These are phyloP conservation scores for Psilocybe subaeruginosa DNA, from an alignment of 768 basidiomycete species.

Conservation along the genomic window DNA sequence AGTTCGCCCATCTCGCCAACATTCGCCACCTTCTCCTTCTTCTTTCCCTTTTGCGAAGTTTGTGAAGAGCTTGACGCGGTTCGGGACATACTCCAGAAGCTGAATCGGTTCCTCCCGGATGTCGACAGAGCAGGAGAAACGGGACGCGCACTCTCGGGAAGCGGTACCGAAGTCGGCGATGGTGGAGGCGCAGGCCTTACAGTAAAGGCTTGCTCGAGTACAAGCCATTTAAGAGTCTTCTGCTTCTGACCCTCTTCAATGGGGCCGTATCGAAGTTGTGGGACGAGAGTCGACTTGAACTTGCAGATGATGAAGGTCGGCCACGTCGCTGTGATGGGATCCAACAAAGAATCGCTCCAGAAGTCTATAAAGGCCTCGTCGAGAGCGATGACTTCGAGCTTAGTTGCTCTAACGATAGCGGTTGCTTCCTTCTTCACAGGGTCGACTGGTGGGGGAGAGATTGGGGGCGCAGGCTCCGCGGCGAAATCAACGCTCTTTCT, in stretches of 20 bases:
- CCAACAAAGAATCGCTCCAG: conserved; percentile 75
- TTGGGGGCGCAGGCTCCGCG: conserved; percentile 1
- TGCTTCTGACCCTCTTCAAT: conserved; percentile 27
- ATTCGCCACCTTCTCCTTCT: conserved; percentile 38
- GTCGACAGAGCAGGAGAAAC: conserved; percentile 44
- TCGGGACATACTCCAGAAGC: conserved; percentile 53
- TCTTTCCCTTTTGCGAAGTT: conserved; percentile 36
- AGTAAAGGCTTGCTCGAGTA: conserved; percentile 66
- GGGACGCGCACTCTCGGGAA: conserved; percentile 30
- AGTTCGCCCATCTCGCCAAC: conserved; percentile 78
- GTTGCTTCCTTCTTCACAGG: conserved; percentile 22
- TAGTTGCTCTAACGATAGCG: conserved; percentile 40
- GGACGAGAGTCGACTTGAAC: conserved; percentile 45
- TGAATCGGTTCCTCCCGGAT: conserved; percentile 61
- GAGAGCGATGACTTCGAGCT: conserved; percentile 54
- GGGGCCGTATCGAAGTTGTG: conserved; percentile 26
- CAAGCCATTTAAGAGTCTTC: conserved; percentile 60
- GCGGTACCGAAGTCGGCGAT: neutral
- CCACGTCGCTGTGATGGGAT: conserved; percentile 67
- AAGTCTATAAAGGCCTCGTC: conserved; percentile 87
- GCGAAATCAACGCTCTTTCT: conserved; percentile 29
- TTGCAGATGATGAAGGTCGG: conserved; percentile 74
- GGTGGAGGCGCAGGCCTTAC: conserved; percentile 30
- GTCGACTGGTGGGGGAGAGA: conserved; percentile 1
- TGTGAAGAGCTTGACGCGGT: conserved; percentile 31